Percentiles rank a stretch among this genome's conserved stretches.
phyloP scores from a whole-genome alignment of 148 eudicot species.

The Chenopodium quinoa region DNA sequence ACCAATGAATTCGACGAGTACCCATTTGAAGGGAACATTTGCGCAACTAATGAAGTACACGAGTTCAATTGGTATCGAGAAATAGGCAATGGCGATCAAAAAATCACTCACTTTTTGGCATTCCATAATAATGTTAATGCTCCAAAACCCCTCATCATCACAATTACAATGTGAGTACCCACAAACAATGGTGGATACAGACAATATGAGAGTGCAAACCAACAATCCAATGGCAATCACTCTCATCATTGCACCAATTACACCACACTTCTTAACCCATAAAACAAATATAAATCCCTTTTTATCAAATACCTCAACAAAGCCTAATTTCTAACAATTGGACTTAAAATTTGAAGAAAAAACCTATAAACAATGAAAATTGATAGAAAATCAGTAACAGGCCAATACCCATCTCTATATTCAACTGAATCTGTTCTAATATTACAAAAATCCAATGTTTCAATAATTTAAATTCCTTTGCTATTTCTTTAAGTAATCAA shows the following conservation, averaged over 20 bases:
- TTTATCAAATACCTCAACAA: background rate
- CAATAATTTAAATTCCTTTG: background rate
- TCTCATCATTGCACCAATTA: slow-evolving; percentile 35
- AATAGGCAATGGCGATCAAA: slow-evolving; percentile 76
- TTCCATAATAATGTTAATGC: slow-evolving; percentile 35
- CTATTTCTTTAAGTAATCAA: background rate
- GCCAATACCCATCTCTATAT: background rate
- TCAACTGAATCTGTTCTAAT: background rate
- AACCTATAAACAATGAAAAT: slow-evolving; percentile 12
- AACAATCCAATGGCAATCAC: slow-evolving; percentile 26
- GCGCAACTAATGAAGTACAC: slow-evolving; percentile 89
- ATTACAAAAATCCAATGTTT: slow-evolving; percentile 1
- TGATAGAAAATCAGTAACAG: slow-evolving; percentile 3
- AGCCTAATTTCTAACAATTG: slow-evolving; percentile 3
- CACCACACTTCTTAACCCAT: background rate
- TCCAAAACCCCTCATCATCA: slow-evolving; percentile 56
- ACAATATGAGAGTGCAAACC: slow-evolving; percentile 30
- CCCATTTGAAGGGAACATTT: slow-evolving; percentile 91
- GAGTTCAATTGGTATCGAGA: slow-evolving; percentile 86
- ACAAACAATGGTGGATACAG: slow-evolving; percentile 19
- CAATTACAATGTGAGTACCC: slow-evolving; percentile 50
- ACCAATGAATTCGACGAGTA: slow-evolving; percentile 71
- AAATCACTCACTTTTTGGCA: slow-evolving; percentile 54
- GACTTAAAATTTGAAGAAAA: background rate
- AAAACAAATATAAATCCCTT: background rate